Evolutionary conservation across 2,329 filamentous ascomycete species (phyloP), one percentile per base, ranked within the genome.

Genomic region (Basipetospora sp.): DNA sequence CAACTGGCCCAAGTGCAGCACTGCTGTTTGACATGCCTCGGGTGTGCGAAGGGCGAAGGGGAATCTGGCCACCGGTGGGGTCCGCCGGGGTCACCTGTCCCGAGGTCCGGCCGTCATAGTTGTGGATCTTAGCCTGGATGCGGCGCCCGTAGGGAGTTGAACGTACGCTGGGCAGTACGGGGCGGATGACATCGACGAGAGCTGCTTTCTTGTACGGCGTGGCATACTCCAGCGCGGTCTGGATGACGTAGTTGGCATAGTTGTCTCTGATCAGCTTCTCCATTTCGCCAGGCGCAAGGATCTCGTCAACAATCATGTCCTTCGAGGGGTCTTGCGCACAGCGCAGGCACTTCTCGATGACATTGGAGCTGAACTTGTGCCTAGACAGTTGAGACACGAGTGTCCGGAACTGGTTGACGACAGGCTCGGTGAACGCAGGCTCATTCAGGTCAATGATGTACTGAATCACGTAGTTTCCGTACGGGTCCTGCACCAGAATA

Each of bases 351-450:
- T 98, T 98, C 65, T 98, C 90, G 45, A 98, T 88, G 41, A 98
- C 90, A 50, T 98, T 98, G 51, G 90, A 96, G 63, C 86, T 94
- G 65, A 98, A 98, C 62, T 98, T 98, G 65, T 98, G 90, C 55
- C 86, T 87, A 5, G 90, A 96, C 13, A 71, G 71, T 59, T 58
- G 71, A 52, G 55, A 80, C 64, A 74, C 83, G 65, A 68, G 69
- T 49, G 80, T 80, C 40, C 71, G 64, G 64, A 98, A 94, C 51
- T 77, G 79, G 38, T 70, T 65, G 43, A 92, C 90, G 29, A 98
- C 68, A 3, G 88, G 88, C 50, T 90, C 81, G 1, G 88, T 94
- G 60, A 94, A 94, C 48, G 67, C 67, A 10, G 80, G 69, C 53
- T 98, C 86, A 47, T 86, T 86, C 39, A 96, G 71, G 54, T 96